These are phyloP conservation scores for Pelargonium nanum DNA, from an alignment of 345 rosid genomes.

Conservation along the genomic window DNA sequence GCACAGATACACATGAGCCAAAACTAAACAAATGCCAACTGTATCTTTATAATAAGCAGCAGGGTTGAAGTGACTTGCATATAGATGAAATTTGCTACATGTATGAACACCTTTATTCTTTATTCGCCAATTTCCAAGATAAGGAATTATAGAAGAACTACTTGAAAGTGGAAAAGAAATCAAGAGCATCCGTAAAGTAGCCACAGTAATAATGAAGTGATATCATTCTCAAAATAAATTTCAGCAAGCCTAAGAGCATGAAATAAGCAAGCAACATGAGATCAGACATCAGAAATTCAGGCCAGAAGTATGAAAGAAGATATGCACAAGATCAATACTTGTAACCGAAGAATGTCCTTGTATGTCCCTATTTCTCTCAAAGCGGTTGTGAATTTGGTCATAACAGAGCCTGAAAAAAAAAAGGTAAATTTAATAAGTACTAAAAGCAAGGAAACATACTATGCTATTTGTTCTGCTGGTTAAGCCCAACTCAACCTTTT, in stretches of 20 bases:
- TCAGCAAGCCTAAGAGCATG: not conserved
- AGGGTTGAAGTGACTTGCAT: no score
- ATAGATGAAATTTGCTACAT: not conserved
- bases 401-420: constrained; percentile 68
- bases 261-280: not conserved
- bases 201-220: not conserved
- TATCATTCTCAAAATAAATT: not conserved
- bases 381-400: constrained; percentile 97
- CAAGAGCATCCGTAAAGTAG: not conserved
- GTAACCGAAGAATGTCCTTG: constrained; percentile 94
- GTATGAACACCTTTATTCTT: not conserved
- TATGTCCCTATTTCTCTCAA: constrained; percentile 97
- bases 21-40: no score
- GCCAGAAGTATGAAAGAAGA: not conserved
- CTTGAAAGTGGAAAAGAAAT: not conserved
- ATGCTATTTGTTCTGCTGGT: not conserved
- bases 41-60: no score
- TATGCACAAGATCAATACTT: constrained; percentile 34
- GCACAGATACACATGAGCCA: no score
- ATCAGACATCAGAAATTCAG: not conserved
- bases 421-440: constrained; percentile 10
- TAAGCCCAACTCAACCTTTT: not conserved
- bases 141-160: not conserved
- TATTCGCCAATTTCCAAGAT: not conserved
- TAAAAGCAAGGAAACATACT: not conserved